Conservation (phyloP, 169 alveolate genomes). For the Amoebophrya sp. region DNA sequence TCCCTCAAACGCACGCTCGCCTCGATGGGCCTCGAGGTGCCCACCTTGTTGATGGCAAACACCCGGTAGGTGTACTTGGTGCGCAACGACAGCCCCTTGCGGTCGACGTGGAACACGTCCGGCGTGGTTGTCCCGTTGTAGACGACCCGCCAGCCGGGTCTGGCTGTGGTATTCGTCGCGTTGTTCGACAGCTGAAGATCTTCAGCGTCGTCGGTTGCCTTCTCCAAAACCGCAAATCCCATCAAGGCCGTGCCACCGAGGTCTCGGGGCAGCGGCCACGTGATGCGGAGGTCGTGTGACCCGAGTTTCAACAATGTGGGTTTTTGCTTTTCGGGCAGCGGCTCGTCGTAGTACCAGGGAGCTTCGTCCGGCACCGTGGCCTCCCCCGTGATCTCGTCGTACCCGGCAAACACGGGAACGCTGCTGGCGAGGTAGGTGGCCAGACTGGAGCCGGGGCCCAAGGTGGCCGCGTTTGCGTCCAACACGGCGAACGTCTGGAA, state of each 20-base stretch:
- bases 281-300: background rate
- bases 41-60: background rate
- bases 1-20: background rate
- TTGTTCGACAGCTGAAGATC: too few relatives aligned
- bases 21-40: background rate
- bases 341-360: background rate
- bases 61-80: background rate
- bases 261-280: background rate
- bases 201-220: too few relatives aligned
- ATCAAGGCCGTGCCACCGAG: background rate
- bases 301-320: background rate
- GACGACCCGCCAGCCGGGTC: background rate
- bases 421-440: background rate
- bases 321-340: background rate
- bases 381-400: background rate
- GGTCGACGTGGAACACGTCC: background rate
- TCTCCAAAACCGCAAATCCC: background rate
- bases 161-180: background rate
- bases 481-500: background rate
- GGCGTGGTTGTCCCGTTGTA: background rate
- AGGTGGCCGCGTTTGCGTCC: background rate
- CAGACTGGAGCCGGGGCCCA: background rate
- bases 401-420: background rate
- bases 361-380: background rate
- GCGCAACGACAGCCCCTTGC: background rate